These are phyloP conservation scores for Globisporangium heterothallicum DNA, from an alignment of 352 stramenopile genomes.

Conservation along the genomic window DNA sequence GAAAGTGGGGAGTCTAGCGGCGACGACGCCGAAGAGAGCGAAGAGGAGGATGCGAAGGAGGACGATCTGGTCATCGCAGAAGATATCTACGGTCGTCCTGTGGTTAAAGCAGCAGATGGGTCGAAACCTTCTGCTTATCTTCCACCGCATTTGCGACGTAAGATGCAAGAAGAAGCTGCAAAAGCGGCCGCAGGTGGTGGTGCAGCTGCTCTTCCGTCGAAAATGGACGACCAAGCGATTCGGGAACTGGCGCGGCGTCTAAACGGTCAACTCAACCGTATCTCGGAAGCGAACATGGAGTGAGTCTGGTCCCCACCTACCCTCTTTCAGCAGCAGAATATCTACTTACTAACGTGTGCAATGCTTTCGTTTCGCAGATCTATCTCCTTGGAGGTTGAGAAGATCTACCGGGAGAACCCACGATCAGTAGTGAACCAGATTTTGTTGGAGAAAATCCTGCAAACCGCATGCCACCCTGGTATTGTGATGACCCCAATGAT, in stretches of 20 bases:
- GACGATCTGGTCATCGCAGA: conserved; percentile 43
- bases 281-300: conserved; percentile 91
- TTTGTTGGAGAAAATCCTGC: conserved; percentile 62
- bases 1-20: conserved; percentile 10
- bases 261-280: conserved; percentile 89
- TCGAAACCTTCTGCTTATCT: conserved; percentile 66
- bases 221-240: conserved; percentile 70
- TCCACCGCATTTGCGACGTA: conserved; percentile 79
- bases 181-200: conserved; percentile 23
- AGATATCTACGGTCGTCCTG: conserved; percentile 78
- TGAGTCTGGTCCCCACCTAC: too few species aligned
- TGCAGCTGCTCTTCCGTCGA: conserved; percentile 22
- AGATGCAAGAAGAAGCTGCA: conserved; percentile 42
- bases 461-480: conserved; percentile 53
- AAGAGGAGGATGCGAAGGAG: conserved; percentile 22
- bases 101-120: conserved; percentile 42
- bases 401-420: conserved; percentile 65
- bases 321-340: too few species aligned
- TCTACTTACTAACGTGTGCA: background rate
- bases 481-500: conserved; percentile 79
- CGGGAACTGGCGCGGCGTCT: conserved; percentile 68
- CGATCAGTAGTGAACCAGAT: conserved; percentile 72
- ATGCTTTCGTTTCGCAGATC: conserved; percentile 27
- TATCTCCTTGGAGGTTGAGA: conserved; percentile 73
- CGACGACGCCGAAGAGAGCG: conserved; percentile 15